Evolutionary conservation across 345 rosid genomes (phyloP).

Genomic region (Eutrema yunnanense): DNA sequence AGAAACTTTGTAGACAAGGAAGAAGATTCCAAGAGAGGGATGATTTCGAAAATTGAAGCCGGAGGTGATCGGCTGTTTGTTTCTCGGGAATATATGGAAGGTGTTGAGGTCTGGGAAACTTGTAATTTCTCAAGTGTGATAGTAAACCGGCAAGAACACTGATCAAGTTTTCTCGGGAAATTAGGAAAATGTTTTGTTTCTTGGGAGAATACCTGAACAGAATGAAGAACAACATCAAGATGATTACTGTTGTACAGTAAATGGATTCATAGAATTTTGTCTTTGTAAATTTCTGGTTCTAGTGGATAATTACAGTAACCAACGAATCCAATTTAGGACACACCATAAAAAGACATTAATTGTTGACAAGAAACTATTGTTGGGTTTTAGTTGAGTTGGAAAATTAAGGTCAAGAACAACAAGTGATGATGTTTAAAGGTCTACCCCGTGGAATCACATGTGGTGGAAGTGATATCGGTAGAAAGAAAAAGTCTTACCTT

Average conservation of each 20-base stretch:
- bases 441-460: slow-evolving; percentile 29
- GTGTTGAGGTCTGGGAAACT: slow-evolving; percentile 94
- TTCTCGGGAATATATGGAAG: slow-evolving; percentile 62
- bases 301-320: neutral
- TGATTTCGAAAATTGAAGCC: slow-evolving; percentile 57
- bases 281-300: neutral
- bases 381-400: slow-evolving; percentile 17
- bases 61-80: slow-evolving; percentile 84
- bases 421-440: neutral
- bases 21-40: slow-evolving; percentile 62
- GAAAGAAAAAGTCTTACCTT: neutral
- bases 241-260: neutral
- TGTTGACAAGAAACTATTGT: neutral
- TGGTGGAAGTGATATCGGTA: slow-evolving; percentile 56
- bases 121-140: slow-evolving; percentile 30
- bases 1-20: slow-evolving; percentile 73
- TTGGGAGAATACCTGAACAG: neutral
- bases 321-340: neutral
- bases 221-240: neutral
- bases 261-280: neutral
- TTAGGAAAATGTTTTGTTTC: neutral
- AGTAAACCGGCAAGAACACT: neutral
- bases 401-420: slow-evolving; percentile 46
- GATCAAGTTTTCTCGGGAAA: neutral
- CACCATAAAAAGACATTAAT: neutral